A percentile compares a stretch with the other conserved stretches of the same genome.
Evolutionary conservation across 805 yeast species (phyloP).

Genomic region (Saccharomycopsis sp.): DNA sequence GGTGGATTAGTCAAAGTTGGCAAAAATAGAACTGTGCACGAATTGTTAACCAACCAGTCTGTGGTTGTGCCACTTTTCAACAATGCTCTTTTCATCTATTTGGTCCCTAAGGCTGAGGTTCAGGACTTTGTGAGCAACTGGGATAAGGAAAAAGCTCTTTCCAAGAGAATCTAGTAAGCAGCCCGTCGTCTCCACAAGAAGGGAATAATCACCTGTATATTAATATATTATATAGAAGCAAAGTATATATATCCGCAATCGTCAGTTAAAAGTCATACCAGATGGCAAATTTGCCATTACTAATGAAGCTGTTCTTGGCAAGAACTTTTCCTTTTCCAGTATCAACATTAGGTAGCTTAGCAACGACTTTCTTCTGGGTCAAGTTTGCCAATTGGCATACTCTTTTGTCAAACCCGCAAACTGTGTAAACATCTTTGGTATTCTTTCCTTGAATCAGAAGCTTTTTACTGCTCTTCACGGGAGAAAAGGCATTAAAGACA

Average conservation of each 20-base stretch:
- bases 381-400: background rate
- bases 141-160: conserved; percentile 55
- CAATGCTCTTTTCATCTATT: conserved; percentile 58
- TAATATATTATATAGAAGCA: background rate
- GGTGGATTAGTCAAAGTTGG: conserved; percentile 89
- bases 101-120: conserved; percentile 69
- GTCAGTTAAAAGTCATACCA: background rate
- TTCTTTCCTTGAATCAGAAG: background rate
- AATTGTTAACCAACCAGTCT: conserved; percentile 51
- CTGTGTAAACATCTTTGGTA: background rate
- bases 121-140: conserved; percentile 59
- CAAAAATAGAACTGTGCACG: conserved; percentile 59
- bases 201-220: background rate
- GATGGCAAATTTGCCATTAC: background rate
- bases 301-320: background rate
- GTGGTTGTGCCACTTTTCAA: conserved; percentile 78
- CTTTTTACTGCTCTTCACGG: background rate
- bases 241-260: background rate
- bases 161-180: conserved; percentile 32
- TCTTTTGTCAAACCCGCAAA: background rate
- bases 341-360: background rate
- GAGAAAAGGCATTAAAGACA: background rate
- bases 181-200: too few relatives aligned
- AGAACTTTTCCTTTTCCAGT: conserved; percentile 32
- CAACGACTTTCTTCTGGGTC: background rate